Percentiles rank a stretch among this genome's conserved stretches.
Evolutionary conservation across 257 asterid genomes (phyloP).

Genomic region (Nicotiana benthamiana): DNA sequence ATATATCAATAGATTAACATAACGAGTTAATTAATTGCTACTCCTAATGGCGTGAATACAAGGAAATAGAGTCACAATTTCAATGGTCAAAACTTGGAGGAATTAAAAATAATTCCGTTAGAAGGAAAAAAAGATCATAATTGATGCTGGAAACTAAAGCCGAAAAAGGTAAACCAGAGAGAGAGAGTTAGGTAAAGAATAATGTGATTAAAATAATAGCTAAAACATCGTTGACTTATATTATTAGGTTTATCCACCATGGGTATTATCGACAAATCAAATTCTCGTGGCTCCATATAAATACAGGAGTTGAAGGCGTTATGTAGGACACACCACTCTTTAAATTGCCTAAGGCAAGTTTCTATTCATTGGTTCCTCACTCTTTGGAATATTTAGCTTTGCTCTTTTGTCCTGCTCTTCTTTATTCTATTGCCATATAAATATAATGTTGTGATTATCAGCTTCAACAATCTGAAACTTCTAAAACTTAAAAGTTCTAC

Average conservation of each 20-base stretch:
- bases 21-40: neutral
- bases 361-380: neutral
- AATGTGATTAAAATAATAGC: neutral
- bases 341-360: neutral
- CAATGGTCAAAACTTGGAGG: neutral
- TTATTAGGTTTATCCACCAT: neutral
- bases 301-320: neutral
- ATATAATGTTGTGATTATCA: neutral
- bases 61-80: neutral
- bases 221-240: neutral
- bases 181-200: neutral
- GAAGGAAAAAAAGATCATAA: neutral
- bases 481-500: too few relatives aligned
- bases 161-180: neutral
- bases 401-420: neutral
- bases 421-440: neutral
- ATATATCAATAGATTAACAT: neutral
- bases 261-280: neutral
- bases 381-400: neutral
- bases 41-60: neutral
- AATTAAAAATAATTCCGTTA: neutral
- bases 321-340: neutral
- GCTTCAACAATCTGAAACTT: neutral
- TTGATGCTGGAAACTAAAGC: neutral
- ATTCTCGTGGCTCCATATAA: neutral